Evolutionary conservation across 345 rosid genomes (phyloP).

Genomic region (Mallotus nudiflorus): DNA sequence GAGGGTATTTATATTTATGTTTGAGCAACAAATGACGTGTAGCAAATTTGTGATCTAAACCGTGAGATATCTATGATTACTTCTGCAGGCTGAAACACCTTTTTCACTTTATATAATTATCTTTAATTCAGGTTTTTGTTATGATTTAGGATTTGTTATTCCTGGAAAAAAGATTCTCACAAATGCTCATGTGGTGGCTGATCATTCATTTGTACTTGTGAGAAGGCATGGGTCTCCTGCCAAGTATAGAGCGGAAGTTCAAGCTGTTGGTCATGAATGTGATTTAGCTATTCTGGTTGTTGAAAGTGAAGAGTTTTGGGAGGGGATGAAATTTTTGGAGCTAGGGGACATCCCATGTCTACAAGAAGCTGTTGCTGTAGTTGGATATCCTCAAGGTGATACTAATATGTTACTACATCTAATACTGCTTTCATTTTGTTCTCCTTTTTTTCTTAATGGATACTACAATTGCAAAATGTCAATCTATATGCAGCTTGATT

Average conservation of each 20-base stretch:
- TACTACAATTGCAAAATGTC: not conserved
- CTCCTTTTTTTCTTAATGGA: not conserved
- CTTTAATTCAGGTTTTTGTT: not conserved
- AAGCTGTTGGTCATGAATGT: constrained; percentile 81
- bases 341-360: constrained; percentile 74
- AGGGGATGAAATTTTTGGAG: constrained; percentile 62
- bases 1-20: too few species aligned
- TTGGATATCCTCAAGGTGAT: constrained; percentile 92
- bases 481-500: not conserved
- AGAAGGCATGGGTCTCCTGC: constrained; percentile 83
- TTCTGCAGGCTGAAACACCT: too few species aligned
- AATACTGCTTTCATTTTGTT: not conserved
- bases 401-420: not conserved
- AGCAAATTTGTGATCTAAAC: too few species aligned
- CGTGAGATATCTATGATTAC: too few species aligned
- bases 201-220: constrained; percentile 76
- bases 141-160: constrained; percentile 52
- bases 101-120: not conserved
- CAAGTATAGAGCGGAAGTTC: constrained; percentile 64
- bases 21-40: too few species aligned
- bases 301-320: constrained; percentile 66
- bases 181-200: constrained; percentile 88
- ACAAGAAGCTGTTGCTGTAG: constrained; percentile 77
- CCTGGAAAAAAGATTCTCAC: constrained; percentile 71
- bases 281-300: constrained; percentile 77